A percentile compares a stretch with the other conserved stretches of the same genome.
Evolutionary conservation across 495 filamentous ascomycete species (phyloP).

Genomic region (Aspergillus biplanus): DNA sequence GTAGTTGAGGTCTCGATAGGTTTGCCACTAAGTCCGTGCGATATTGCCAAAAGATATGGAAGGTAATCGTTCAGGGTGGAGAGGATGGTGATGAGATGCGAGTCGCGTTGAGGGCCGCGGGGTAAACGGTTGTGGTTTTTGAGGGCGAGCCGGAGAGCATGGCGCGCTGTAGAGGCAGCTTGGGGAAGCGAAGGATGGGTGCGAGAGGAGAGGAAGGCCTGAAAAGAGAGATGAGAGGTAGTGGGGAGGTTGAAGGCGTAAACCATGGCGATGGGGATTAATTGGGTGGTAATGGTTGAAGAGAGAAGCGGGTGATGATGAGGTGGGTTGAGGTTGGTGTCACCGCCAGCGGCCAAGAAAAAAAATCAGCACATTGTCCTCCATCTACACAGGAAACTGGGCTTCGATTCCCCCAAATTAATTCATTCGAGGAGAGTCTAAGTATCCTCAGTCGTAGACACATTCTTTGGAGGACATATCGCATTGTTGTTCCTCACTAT

Average conservation of each 20-base stretch:
- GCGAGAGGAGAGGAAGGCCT: conserved; percentile 65
- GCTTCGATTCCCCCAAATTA: not conserved
- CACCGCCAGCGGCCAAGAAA: conserved; percentile 27
- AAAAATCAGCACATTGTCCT: not conserved
- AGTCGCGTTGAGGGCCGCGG: conserved; percentile 58
- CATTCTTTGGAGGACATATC: not conserved
- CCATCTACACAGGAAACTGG: not conserved
- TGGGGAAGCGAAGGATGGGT: conserved; percentile 85
- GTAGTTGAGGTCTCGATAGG: conserved; percentile 23
- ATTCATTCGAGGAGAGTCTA: not conserved
- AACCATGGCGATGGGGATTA: conserved; percentile 62
- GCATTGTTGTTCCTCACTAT: not conserved
- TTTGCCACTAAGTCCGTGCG: conserved; percentile 63
- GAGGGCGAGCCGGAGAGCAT: conserved; percentile 72
- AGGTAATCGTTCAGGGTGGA: conserved; percentile 72
- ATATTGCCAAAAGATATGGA: conserved; percentile 75
- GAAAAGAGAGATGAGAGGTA: conserved; percentile 80
- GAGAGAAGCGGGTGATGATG: conserved; percentile 11
- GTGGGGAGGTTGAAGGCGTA: conserved; percentile 83
- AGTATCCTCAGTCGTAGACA: not conserved
- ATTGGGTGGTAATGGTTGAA: conserved; percentile 8
- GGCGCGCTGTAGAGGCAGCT: conserved; percentile 74
- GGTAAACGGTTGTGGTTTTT: conserved; percentile 83
- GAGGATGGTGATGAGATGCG: conserved; percentile 68
- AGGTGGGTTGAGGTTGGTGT: conserved; percentile 19